Evolutionary conservation across 805 yeast genomes (phyloP), one percentile per base, ranked within the genome.

Genomic region (Saccharomycopsis malanga): DNA sequence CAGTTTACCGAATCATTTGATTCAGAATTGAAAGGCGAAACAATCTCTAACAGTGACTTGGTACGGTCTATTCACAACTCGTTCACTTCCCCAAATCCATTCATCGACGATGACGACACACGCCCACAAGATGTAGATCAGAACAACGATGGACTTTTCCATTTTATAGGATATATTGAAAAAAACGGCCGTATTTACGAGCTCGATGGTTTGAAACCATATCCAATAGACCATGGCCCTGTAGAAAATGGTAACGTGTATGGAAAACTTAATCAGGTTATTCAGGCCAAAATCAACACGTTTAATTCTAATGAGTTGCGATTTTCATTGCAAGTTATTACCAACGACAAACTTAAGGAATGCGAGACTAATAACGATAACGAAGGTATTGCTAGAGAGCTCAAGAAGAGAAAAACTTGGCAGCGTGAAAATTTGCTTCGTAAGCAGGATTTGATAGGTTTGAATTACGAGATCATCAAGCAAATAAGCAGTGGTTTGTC

Each of bases 51-150:
- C 57, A 75, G 81, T 34, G 82, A 79, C 23, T 60, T 67, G 44
- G 76, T 81, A 38, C 65, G 84, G 41, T 54, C 61, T 6, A 73
- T 72, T 4, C 87, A 81, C 59, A 81, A 81, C 59, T 76, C 83
- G 18, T 80, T 81, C 60, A 65, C 78, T 2, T 58, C 76, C 1
- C 84, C 86, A 6, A 61, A 66, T 30, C 67, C 76, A 29, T 70
- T 77, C 42, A 65, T 70, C 4, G 75, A 72, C 55, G 44, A 40
- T 4, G 24, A 40, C n/a, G 81, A 73, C 24, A 52, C 55, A 27
- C 39, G 48, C 1, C 56, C 55, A 6, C 29, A 45, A 3, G 48
- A 50, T 3, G 44, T 45, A 1, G 69, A 64, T 25, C 68, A 65
- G 34, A 71, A 72, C 30, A 61, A 71, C 48, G 79, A 76, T 50